Percentiles rank a stretch among this genome's conserved stretches.
phyloP scores from a whole-genome alignment of 148 eudicot genomes.

The Rheum nobile region DNA sequence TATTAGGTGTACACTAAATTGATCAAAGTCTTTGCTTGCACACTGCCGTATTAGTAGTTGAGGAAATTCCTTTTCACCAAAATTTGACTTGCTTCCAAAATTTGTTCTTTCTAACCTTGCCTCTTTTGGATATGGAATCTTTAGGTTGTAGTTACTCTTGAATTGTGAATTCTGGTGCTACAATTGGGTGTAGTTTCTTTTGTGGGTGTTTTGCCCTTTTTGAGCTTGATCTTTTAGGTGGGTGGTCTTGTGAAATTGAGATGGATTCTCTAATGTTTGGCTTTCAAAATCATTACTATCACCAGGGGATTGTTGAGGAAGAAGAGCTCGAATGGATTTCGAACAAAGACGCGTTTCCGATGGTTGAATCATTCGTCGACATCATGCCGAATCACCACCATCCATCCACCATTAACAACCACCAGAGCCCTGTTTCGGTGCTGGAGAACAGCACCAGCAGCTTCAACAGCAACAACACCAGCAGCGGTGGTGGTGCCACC shows the following conservation, averaged over 20 bases:
- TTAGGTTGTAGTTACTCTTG: constrained; percentile 3
- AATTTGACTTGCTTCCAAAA: neutral
- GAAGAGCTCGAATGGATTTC: constrained; percentile 80
- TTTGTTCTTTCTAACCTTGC: neutral
- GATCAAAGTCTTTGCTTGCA: neutral
- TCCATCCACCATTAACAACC: constrained; percentile 9
- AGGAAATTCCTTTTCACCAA: neutral
- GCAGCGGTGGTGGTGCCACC: neutral
- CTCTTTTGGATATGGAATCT: constrained; percentile 3
- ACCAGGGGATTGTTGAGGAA: constrained; percentile 46
- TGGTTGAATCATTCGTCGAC: constrained; percentile 58
- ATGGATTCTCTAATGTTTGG: constrained; percentile 5
- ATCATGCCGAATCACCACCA: constrained; percentile 31
- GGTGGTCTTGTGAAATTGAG: neutral
- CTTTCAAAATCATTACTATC: neutral
- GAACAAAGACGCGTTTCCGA: constrained; percentile 80
- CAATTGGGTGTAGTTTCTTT: neutral
- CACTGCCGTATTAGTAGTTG: neutral
- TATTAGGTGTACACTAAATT: neutral
- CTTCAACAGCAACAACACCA: constrained; percentile 3
- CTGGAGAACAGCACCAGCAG: constrained; percentile 38
- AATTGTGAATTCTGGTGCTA: neutral
- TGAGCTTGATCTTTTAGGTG: neutral
- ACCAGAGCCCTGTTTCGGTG: constrained; percentile 57
- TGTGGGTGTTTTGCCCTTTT: neutral